A percentile compares a stretch with the other conserved stretches of the same genome.
Evolutionary conservation across 495 filamentous ascomycete genomes (phyloP).

Genomic region (Penicillium lagena): DNA sequence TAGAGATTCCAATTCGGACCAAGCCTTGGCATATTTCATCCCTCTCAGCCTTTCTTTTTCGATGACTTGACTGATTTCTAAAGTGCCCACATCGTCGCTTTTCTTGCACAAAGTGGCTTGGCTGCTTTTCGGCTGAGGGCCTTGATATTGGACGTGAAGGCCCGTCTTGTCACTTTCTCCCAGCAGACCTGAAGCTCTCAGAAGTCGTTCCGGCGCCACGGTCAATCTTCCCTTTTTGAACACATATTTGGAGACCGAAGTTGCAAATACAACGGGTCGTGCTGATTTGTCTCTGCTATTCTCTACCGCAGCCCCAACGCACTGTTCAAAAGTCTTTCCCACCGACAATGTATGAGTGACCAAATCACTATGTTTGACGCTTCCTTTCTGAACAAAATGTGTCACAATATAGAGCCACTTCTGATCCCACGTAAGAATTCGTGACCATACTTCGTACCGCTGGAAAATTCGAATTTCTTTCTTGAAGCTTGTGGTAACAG

Average conservation of each 20-base stretch:
- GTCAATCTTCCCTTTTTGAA: slow-evolving; percentile 74
- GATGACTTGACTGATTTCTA: too few species aligned
- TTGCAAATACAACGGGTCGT: slow-evolving; percentile 11
- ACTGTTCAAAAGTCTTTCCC: background rate
- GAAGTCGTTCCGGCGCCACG: too few species aligned
- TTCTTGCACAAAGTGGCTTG: too few species aligned
- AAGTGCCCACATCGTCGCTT: too few species aligned
- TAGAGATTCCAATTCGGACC: too few species aligned
- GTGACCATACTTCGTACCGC: slow-evolving; percentile 65
- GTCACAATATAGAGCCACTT: slow-evolving; percentile 64
- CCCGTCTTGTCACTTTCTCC: too few species aligned
- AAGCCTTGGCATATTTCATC: too few species aligned
- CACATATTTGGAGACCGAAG: slow-evolving; percentile 54
- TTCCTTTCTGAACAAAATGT: slow-evolving; percentile 54
- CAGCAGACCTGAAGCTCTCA: too few species aligned
- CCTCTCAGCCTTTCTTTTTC: too few species aligned
- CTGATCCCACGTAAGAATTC: slow-evolving; percentile 66
- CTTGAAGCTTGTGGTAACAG: slow-evolving; percentile 60
- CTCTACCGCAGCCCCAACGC: background rate
- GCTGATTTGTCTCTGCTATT: slow-evolving; percentile 3
- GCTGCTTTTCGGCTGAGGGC: too few species aligned
- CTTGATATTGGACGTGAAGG: too few species aligned
- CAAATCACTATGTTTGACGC: background rate
- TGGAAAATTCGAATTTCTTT: slow-evolving; percentile 63
- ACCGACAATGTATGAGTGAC: background rate